Evolutionary conservation across 495 filamentous ascomycete species (phyloP), one percentile per base, ranked within the genome.

Genomic region (Sabuloglossum arenarium): DNA sequence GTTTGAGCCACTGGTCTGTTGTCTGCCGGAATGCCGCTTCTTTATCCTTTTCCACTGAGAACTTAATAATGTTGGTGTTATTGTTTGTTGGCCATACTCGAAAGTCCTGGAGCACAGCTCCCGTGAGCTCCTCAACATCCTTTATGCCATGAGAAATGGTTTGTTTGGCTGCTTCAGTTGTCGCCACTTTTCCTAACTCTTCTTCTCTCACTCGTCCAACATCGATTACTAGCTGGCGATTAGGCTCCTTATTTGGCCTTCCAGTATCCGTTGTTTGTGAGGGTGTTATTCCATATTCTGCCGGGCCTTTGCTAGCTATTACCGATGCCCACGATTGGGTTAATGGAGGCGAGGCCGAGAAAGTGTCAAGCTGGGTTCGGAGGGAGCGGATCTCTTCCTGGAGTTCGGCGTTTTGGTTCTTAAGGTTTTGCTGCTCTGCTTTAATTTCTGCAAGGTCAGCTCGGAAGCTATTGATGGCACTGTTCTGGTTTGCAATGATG

Each of bases 1-100:
- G 52, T 19, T 55, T 42, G 16, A 59, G 57, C 57, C 57, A 59
- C 31, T 59, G 50, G 10, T 16, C 57, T 23, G 51, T 59, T 16
- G 57, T 59, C 51, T 59, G 51, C 37, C 51, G 32, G 51, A 59
- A 54, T 9, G 57, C 57, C 6, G 57, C 57, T 30, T 55, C 57
- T 58, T 52, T 58, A 10, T 58, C 56, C 31, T 58, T 53, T n/a
- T 58, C 47, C 23, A 58, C 31, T 6, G 49, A 53, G 47, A 53
- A 58, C 30, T 58, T 58, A 30, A 58, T 54, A 14, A 47, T 42
- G 21, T 42, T 59, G 14, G 57, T 50, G 19, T 23, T 55, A 27
- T 59, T 51, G 47, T 58, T 58, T 37, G 28, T 51, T 53, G 46
- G 46, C 31, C 43, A 58, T 24, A 58, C 56, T 29, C 47, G 49